Percentiles rank a stretch among this genome's conserved stretches.
phyloP scores from a whole-genome alignment of 805 yeast genomes.

The Cyberlindnera meyerae region DNA sequence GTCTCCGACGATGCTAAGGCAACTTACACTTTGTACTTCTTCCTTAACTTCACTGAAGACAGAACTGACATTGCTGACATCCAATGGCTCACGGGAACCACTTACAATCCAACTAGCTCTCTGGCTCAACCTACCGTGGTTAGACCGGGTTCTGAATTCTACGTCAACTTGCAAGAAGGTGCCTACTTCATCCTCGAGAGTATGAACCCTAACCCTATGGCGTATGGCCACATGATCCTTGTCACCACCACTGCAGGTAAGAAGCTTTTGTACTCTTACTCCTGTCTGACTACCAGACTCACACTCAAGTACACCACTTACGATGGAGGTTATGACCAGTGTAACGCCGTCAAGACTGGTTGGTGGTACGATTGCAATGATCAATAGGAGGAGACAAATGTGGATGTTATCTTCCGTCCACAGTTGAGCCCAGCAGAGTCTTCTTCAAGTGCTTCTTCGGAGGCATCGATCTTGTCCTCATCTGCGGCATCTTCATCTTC shows the following conservation, averaged over 20 bases:
- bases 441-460: not conserved
- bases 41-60: conserved; percentile 18
- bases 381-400: conserved; percentile 1
- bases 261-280: conserved; percentile 6
- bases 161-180: conserved; percentile 20
- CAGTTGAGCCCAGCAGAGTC: not conserved
- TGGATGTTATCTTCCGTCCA: conserved; percentile 1
- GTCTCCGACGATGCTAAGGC: not conserved
- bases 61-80: conserved; percentile 16
- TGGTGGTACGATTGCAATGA: conserved; percentile 3
- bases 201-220: not conserved
- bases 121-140: too few species aligned
- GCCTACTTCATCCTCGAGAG: conserved; percentile 5
- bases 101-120: too few species aligned
- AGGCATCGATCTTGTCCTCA: too few species aligned
- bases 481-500: too few species aligned
- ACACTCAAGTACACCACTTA: conserved; percentile 2
- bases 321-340: conserved; percentile 6
- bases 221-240: conserved; percentile 3
- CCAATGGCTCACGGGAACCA: conserved; percentile 10
- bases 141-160: conserved; percentile 7
- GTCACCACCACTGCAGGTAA: conserved; percentile 8
- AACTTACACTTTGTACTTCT: conserved; percentile 7
- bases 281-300: conserved; percentile 4
- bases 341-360: conserved; percentile 1